A percentile compares a stretch with the other conserved stretches of the same genome.
phyloP scores from a whole-genome alignment of 768 basidiomycete genomes.

The Holtermannia corniformis region DNA sequence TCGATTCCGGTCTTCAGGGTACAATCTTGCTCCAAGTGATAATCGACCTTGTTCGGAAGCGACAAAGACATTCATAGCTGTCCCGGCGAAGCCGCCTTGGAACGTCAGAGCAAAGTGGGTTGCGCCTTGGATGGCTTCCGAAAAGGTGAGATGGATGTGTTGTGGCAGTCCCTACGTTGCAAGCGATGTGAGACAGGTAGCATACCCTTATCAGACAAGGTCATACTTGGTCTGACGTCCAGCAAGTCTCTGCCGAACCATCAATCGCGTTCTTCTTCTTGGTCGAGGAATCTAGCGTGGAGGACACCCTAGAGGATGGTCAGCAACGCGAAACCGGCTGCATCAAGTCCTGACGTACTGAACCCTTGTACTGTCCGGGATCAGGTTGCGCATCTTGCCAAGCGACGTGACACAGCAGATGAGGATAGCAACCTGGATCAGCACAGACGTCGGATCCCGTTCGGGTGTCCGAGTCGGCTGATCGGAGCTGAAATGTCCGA shows the following conservation, averaged over 20 bases:
- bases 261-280: not conserved
- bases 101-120: conserved; percentile 38
- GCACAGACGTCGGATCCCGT: too few species aligned
- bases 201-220: too few species aligned
- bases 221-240: not conserved
- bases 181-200: not conserved
- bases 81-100: conserved; percentile 38
- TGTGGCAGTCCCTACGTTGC: conserved; percentile 14
- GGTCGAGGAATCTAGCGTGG: not conserved
- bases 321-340: too few species aligned
- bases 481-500: too few species aligned
- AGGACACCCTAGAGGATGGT: not conserved
- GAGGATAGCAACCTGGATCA: too few species aligned
- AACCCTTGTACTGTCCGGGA: too few species aligned
- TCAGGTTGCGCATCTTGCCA: too few species aligned
- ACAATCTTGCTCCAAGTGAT: conserved; percentile 30
- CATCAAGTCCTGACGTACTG: too few species aligned
- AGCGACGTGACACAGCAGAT: too few species aligned
- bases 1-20: conserved; percentile 35
- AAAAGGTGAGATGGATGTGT: conserved; percentile 27
- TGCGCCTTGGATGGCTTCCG: conserved; percentile 17
- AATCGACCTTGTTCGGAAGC: conserved; percentile 18
- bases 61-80: conserved; percentile 22
- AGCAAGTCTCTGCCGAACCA: not conserved
- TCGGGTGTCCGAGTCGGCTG: too few species aligned